Conservation (phyloP, 345 rosid genomes). For the Abelmoschus esculentus region DNA sequence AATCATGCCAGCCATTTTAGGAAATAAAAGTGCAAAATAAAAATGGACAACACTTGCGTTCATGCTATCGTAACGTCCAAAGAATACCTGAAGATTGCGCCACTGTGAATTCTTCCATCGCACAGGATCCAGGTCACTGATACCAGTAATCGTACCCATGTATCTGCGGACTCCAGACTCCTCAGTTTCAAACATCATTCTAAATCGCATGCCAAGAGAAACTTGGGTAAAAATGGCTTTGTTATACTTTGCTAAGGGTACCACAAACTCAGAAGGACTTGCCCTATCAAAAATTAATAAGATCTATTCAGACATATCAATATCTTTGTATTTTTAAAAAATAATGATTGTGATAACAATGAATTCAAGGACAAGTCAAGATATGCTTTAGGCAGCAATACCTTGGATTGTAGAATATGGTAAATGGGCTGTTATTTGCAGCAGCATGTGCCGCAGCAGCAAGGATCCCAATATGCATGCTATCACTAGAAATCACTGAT, state of each 20-base stretch:
- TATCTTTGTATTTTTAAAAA: not conserved
- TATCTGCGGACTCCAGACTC: constrained; percentile 41
- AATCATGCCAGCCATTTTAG: no score
- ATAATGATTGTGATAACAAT: not conserved
- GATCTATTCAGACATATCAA: constrained; percentile 18
- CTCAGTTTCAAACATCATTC: no score
- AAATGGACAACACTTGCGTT: no score
- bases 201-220: constrained; percentile 18
- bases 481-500: constrained; percentile 90
- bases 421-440: constrained; percentile 85
- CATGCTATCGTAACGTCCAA: not conserved
- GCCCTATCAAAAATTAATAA: constrained; percentile 50
- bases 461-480: constrained; percentile 98
- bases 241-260: constrained; percentile 86
- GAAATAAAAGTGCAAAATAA: no score
- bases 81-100: constrained; percentile 94
- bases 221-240: constrained; percentile 84
- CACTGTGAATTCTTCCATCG: constrained; percentile 86
- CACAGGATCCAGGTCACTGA: constrained; percentile 34
- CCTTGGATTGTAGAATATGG: constrained; percentile 97
- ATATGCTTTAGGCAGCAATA: constrained; percentile 17
- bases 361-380: not conserved
- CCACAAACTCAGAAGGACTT: constrained; percentile 91
- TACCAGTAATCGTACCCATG: constrained; percentile 91
- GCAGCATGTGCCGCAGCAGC: constrained; percentile 99